Evolutionary conservation across 2,329 filamentous ascomycete species (phyloP).

Genomic region (Pyrenophora tritici-repentis): DNA sequence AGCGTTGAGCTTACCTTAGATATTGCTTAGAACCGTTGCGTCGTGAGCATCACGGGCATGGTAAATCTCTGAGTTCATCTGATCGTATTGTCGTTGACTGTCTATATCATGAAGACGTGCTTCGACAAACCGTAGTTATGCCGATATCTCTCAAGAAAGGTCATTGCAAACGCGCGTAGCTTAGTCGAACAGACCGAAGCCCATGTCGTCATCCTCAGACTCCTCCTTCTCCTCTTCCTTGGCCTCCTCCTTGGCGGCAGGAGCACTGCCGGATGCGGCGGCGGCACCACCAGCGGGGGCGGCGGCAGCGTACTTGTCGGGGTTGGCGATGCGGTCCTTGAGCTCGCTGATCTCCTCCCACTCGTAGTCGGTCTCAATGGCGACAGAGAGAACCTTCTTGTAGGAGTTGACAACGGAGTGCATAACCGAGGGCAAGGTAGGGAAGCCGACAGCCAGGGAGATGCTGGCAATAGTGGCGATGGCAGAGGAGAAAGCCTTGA

Average conservation of each 20-base stretch:
- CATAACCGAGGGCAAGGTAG: constrained; percentile 92
- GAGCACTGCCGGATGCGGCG: constrained; percentile 55
- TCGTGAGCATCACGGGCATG: constrained; percentile 33
- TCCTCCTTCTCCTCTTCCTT: constrained; percentile 63
- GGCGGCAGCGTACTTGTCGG: constrained; percentile 88
- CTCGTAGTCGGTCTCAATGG: constrained; percentile 85
- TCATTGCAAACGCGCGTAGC: constrained; percentile 25
- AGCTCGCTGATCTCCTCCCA: constrained; percentile 97
- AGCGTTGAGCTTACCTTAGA: constrained; percentile 43
- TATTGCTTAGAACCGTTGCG: constrained; percentile 13
- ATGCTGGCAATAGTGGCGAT: constrained; percentile 86
- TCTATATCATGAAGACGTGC: constrained; percentile 40
- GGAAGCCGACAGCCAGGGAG: constrained; percentile 92
- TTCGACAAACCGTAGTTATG: constrained; percentile 22
- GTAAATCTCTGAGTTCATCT: constrained; percentile 28
- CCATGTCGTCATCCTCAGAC: constrained; percentile 60
- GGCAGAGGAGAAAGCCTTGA: constrained; percentile 78
- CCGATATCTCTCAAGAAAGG: constrained; percentile 27
- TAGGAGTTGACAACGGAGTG: constrained; percentile 97
- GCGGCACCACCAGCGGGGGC: constrained; percentile 68
- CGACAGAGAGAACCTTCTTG: constrained; percentile 94
- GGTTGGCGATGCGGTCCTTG: constrained; percentile 99
- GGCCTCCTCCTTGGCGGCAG: constrained; percentile 51
- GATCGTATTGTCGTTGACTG: constrained; percentile 43
- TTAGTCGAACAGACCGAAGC: constrained; percentile 62